phyloP scores from a whole-genome alignment of 225 moss, liverwort and hornwort species.

The Polytrichum commune region DNA sequence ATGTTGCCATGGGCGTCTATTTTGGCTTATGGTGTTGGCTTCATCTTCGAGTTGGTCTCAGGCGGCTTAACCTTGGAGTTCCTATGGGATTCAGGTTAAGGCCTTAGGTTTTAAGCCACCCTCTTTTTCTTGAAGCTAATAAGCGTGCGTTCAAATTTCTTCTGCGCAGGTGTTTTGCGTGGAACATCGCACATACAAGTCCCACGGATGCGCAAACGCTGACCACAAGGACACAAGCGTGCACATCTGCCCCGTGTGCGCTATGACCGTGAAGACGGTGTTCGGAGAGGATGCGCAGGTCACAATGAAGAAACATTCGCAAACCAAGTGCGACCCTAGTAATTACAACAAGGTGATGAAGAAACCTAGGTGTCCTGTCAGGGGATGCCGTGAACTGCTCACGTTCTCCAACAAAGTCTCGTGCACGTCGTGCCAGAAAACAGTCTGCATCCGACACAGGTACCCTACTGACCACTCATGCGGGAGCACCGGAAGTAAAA shows the following conservation, averaged over 20 bases:
- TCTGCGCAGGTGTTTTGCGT: constrained; percentile 71
- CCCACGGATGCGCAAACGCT: constrained; percentile 69
- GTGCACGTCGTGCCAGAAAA: constrained; percentile 72
- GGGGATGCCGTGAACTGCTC: constrained; percentile 72
- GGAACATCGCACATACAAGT: constrained; percentile 81
- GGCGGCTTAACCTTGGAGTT: too few species aligned
- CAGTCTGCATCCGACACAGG: constrained; percentile 75
- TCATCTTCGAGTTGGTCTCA: too few species aligned
- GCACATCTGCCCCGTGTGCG: constrained; percentile 61
- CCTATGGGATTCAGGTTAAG: too few species aligned
- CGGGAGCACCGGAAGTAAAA: constrained; percentile 12
- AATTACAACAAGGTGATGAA: constrained; percentile 37
- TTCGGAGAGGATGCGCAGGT: constrained; percentile 57
- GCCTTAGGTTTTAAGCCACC: too few species aligned
- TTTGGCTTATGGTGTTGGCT: too few species aligned
- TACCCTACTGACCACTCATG: constrained; percentile 72
- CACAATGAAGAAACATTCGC: constrained; percentile 67
- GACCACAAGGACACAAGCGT: constrained; percentile 63
- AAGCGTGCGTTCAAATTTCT: not conserved
- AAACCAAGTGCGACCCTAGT: constrained; percentile 46
- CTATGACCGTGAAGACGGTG: constrained; percentile 51
- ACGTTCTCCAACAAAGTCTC: constrained; percentile 85
- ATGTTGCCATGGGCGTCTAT: too few species aligned
- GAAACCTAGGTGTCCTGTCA: constrained; percentile 75
- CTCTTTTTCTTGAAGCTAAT: not conserved